Percentiles rank a stretch among this genome's conserved stretches.
phyloP scores from a whole-genome alignment of 305 asterid genomes.

The Withania somnifera region DNA sequence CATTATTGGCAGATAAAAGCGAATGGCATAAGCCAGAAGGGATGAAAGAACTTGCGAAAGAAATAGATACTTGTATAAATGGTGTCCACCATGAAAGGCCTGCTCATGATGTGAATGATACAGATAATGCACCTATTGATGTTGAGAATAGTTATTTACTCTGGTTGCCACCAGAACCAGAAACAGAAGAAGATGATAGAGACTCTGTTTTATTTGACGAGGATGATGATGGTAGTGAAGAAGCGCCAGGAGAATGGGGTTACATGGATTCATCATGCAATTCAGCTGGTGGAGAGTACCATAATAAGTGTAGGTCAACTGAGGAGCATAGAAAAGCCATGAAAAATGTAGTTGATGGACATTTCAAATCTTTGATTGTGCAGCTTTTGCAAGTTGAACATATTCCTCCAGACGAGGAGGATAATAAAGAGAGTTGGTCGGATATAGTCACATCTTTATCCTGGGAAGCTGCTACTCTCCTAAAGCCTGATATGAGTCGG shows the following conservation, averaged over 20 bases:
- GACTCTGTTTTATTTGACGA: slow-evolving; percentile 45
- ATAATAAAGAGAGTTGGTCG: slow-evolving; percentile 51
- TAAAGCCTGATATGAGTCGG: slow-evolving; percentile 73
- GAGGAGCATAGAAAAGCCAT: slow-evolving; percentile 59
- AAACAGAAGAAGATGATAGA: slow-evolving; percentile 64
- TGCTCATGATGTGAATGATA: slow-evolving; percentile 23
- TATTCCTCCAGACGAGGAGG: slow-evolving; percentile 29
- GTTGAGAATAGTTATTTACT: slow-evolving; percentile 51
- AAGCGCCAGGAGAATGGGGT: slow-evolving; percentile 63
- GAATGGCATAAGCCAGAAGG: slow-evolving; percentile 32
- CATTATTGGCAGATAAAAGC: slow-evolving; percentile 22
- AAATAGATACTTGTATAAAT: slow-evolving; percentile 24
- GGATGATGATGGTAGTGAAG: slow-evolving; percentile 42
- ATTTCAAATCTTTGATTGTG: slow-evolving; percentile 58
- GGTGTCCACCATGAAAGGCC: slow-evolving; percentile 16
- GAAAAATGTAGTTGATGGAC: slow-evolving; percentile 59
- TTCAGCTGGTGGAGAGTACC: slow-evolving; percentile 44
- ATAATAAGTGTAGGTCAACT: slow-evolving; percentile 50
- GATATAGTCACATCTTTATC: slow-evolving; percentile 54
- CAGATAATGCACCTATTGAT: slow-evolving; percentile 45
- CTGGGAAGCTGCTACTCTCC: slow-evolving; percentile 74
- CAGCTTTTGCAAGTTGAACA: slow-evolving; percentile 66
- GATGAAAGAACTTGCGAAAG: slow-evolving; percentile 22
- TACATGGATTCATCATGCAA: slow-evolving; percentile 41
- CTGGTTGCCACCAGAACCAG: slow-evolving; percentile 86